Base-by-base conservation (phyloP, 106 monocot genomes). In the Acanthochlamys bracteata region DNA sequence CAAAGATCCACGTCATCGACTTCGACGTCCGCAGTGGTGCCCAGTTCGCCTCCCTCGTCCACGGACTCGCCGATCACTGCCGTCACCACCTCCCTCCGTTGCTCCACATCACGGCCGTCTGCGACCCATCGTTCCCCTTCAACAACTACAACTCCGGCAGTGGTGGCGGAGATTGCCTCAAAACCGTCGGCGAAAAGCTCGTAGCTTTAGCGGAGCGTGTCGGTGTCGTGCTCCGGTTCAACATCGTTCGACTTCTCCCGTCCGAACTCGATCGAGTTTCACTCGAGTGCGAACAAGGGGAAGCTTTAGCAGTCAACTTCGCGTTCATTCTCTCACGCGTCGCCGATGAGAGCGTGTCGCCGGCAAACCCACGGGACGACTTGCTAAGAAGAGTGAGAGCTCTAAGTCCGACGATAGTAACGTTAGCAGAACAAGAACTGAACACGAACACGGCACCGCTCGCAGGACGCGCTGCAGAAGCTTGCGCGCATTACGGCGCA, bases 271-370 rank as follows among this genome's bases (percentile, higher is more conserved):
- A 79, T 57, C 69, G 61, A 0, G 12, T 69, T 9, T 27, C 54
- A 14, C 80, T 90, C 19, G 69, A 71, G 0, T 86, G 85, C 80
- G 82, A 82, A 53, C 66, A 71, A 4, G 83, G 69, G 10, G 90
- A 90, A 64, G 82, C 90, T 41, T 62, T 90, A 42, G 85, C 74
- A 0, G 90, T 90, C 10, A 90, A 86, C 79, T 70, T 90, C 24
- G 69, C 85, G 13, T 90, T 80, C 71, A 51, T 72, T 24, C 83
- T 90, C 20, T 78, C 79, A n/a, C 66, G 76, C 20, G 53, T 90
- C n/a, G 73, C 90, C 11, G 90, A 90, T 66, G 90, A 90, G 72
- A 86, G 85, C 80, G 90, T 90, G n/a, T 73, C 90, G 7, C 82
- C 85, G 25, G 74, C 74, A 47, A 90, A 90, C 70, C 90, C 90